Evolutionary conservation across 306 rosid species (phyloP).

Genomic region (Myrica gale): DNA sequence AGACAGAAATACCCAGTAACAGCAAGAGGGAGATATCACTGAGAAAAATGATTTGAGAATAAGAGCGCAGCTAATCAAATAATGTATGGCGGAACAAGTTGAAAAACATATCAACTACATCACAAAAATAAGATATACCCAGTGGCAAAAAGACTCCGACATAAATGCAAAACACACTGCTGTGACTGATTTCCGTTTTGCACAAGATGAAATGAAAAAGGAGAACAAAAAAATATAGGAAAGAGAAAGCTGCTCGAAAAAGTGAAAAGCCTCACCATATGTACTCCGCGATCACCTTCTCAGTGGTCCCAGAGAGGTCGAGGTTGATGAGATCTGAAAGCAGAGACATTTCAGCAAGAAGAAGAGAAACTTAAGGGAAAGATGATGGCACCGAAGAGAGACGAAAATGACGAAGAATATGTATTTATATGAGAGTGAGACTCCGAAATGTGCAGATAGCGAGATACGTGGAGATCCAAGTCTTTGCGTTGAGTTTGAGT

Average conservation of each 20-base stretch:
- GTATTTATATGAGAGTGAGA: too few relatives aligned
- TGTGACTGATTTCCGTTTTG: not conserved
- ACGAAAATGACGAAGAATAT: too few relatives aligned
- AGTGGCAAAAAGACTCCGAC: constrained; percentile 23
- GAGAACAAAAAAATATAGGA: not conserved
- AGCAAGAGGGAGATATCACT: not conserved
- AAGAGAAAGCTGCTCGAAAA: not conserved
- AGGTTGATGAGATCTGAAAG: constrained; percentile 56
- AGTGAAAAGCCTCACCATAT: constrained; percentile 52
- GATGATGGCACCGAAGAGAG: not conserved
- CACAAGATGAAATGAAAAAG: not conserved
- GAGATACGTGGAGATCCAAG: too few relatives aligned
- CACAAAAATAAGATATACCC: not conserved
- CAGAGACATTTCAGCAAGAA: constrained; percentile 31
- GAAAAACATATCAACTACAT: too few relatives aligned
- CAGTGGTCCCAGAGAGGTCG: constrained; percentile 41
- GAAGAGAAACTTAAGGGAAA: not conserved
- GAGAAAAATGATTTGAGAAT: not conserved
- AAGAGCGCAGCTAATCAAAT: not conserved
- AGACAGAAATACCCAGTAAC: not conserved
- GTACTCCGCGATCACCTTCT: constrained; percentile 61
- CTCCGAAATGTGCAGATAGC: too few relatives aligned
- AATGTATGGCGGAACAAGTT: not conserved
- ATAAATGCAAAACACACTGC: constrained; percentile 3
- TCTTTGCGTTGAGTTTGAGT: too few relatives aligned